Base-by-base conservation (phyloP, 2,329 filamentous ascomycete genomes). In the Fusarium sp. region DNA sequence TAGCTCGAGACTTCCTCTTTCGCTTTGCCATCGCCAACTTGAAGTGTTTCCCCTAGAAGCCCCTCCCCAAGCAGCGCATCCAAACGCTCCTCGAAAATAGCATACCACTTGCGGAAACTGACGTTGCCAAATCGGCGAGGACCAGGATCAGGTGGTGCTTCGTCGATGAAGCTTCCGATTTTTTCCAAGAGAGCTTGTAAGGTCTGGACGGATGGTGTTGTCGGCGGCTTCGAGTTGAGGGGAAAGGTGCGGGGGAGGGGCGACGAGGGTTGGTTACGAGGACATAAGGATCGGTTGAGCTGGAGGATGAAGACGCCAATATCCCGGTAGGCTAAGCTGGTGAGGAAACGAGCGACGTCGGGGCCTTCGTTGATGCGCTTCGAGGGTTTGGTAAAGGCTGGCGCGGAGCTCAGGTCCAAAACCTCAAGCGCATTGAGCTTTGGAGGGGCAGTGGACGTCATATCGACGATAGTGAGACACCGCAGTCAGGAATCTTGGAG, bases 91-190 rank as follows among this genome's bases (percentile, higher is more conserved):
- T 91, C 89, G 14, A 96, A 83, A 30, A 94, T 81, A 49, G 87
- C 83, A 78, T 91, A 88, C 95, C 96, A 99, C 71, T 85, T 92
- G 30, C 94, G 87, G 80, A 97, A 99, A 75, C 92, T 95, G 47
- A 93, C 84, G 78, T 99, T 99, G 34, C 96, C 96, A 78, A 98
- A 99, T 67, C 96, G 87, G 56, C 95, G 86, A 20, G 95, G 94
- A 16, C 94, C 94, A 9, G 90, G 88, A 74, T 97, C 92, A 1
- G 95, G 95, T 2, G 94, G 95, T 1, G 90, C 92, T 76, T 94
- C 89, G 18, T 91, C 88, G 53, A 97, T 88, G 52, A 97, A 86
- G 11, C 81, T 81, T 54, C 88, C 87, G 16, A 97, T 83, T 51
- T 84, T 86, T 8, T 84, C 81, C 18, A 98, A 81, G 37, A 99